Conservation (phyloP, 495 filamentous ascomycete genomes). For the Penicillium pulvis region DNA sequence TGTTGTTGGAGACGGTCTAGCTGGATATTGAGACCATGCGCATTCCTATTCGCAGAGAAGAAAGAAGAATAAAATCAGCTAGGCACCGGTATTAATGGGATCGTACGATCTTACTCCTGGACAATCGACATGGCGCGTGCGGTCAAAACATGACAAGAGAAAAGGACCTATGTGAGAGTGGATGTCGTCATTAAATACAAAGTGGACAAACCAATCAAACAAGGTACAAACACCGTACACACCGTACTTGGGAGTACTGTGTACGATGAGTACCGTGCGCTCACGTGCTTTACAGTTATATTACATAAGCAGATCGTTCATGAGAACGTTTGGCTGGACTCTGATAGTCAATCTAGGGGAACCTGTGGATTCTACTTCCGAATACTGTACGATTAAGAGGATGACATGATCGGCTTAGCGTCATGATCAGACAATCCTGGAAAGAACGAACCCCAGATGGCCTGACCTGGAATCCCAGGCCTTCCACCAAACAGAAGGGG, state of each 20-base stretch:
- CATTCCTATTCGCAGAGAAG: conserved; percentile 57
- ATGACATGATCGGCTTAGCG: no score
- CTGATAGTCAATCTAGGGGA: neutral
- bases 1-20: conserved; percentile 73
- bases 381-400: no score
- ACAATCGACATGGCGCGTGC: conserved; percentile 27
- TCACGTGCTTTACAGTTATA: neutral
- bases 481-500: conserved; percentile 22
- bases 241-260: neutral
- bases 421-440: neutral
- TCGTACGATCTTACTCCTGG: conserved; percentile 23
- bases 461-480: conserved; percentile 7
- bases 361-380: neutral
- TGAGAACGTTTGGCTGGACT: no score
- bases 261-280: neutral
- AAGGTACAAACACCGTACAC: neutral
- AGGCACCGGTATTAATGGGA: neutral
- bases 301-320: neutral
- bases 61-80: conserved; percentile 7
- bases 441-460: conserved; percentile 2
- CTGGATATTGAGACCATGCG: conserved; percentile 74
- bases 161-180: neutral
- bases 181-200: conserved; percentile 20
- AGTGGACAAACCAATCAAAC: conserved; percentile 5
- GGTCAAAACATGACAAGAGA: neutral